Percentiles rank a stretch among this genome's conserved stretches.
These are phyloP conservation scores for Zanthoxylum bungeanum DNA, from an alignment of 345 rosid genomes.

Conservation along the genomic window DNA sequence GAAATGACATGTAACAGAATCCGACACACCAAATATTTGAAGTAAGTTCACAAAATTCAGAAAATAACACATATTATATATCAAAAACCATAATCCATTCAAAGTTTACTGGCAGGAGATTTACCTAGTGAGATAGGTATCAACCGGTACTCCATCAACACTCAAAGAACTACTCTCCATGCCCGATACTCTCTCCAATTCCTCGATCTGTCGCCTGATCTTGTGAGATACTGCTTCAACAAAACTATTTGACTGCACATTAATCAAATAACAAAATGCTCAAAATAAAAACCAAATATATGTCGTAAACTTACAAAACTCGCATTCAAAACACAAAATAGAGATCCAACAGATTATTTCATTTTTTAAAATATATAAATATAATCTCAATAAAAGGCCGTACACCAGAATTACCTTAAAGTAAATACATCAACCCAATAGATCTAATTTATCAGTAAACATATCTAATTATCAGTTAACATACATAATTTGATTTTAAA, in stretches of 20 bases:
- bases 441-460: not conserved
- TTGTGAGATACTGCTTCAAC: slow-evolving; percentile 93
- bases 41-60: not conserved
- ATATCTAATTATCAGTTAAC: not conserved
- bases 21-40: not conserved
- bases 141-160: slow-evolving; percentile 96
- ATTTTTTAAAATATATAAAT: not conserved
- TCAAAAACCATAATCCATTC: not conserved
- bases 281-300: not conserved
- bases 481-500: not conserved
- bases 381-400: not conserved
- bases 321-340: not conserved
- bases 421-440: not conserved
- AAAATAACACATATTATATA: not conserved
- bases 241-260: slow-evolving; percentile 77
- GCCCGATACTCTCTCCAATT: slow-evolving; percentile 82
- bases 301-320: not conserved
- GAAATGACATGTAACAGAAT: not conserved
- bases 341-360: not conserved
- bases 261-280: slow-evolving; percentile 14
- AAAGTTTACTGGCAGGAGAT: not conserved
- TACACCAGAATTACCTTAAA: not conserved
- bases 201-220: slow-evolving; percentile 98
- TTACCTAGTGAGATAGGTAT: slow-evolving; percentile 94
- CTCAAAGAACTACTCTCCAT: slow-evolving; percentile 80